Evolutionary conservation across 768 basidiomycete genomes (phyloP).

Genomic region (Lactarius sanguifluus): DNA sequence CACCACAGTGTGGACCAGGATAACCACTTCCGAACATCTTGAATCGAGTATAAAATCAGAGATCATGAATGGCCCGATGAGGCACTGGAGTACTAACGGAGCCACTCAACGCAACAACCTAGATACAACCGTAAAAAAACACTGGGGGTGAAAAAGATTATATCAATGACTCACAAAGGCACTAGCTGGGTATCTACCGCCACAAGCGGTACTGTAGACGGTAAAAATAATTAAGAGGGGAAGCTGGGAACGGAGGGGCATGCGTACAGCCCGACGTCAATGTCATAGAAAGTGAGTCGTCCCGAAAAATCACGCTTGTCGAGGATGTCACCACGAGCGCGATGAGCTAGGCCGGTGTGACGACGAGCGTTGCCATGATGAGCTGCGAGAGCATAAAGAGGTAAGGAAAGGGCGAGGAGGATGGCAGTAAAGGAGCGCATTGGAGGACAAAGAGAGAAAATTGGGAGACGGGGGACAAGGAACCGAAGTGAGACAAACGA

Average conservation of each 20-base stretch:
- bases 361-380: constrained; percentile 17
- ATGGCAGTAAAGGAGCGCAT: constrained; percentile 22
- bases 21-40: constrained; percentile 58
- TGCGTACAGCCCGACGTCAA: constrained; percentile 22
- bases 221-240: not conserved
- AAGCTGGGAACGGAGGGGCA: not conserved
- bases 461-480: not conserved
- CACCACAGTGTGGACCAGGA: constrained; percentile 65
- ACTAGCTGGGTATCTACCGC: not conserved
- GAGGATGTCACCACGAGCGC: constrained; percentile 16
- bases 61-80: not conserved
- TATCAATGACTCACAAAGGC: constrained; percentile 18
- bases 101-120: constrained; percentile 25
- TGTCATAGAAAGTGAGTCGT: constrained; percentile 23
- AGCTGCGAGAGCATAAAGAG: constrained; percentile 13
- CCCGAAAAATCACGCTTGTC: not conserved
- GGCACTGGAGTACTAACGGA: constrained; percentile 11
- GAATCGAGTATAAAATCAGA: not conserved
- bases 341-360: constrained; percentile 20
- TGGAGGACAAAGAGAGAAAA: not conserved
- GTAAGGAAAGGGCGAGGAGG: constrained; percentile 24
- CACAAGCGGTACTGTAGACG: constrained; percentile 24
- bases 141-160: not conserved
- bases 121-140: not conserved
- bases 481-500: not conserved